Base-by-base conservation (phyloP, 306 rosid genomes). In the Cicer chorassanicum region DNA sequence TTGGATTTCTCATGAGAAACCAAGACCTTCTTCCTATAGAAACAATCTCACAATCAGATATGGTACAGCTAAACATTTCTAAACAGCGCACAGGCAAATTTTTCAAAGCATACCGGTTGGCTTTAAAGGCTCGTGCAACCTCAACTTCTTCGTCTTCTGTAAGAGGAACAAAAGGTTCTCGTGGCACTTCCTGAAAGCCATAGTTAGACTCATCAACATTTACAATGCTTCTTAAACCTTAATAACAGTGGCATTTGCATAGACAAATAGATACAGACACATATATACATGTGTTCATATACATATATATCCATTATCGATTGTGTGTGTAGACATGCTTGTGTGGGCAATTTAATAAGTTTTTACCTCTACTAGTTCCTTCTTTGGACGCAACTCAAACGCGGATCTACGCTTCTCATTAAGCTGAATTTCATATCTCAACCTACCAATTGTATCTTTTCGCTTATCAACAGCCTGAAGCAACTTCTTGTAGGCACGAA, bases 101-200 rank as follows among this genome's bases (percentile, higher is more conserved):
- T 29, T 83, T 73, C 67, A 70, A 81, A 75, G 60, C 60, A 76
- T 88, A 94, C 99, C 89, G 39, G 40, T 85, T 81, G 11, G 82
- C 70, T 24, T 87, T 70, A 76, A 94, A 84, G 54, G 97, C 95
- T 64, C 12, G 69, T 13, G 77, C 55, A 63, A 94, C 88, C 77
- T 81, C 85, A 46, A 11, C 68, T 76, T 81, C 73, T 49, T 91
- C 98, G 76, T 91, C 95, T 71, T 81, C 13, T 8, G 87, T 85
- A 51, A 94, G 93, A 65, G 88, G 90, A 68, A 75, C 63, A 82
- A 94, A 91, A 45, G 87, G 96, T 75, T 90, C 95, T 8, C 1
- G 39, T 0, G 88, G 88, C 13, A 59, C 79, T 38, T 46, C 88
- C 99, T 94, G 82, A 77, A 84, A 80, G 39, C 75, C 85, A 73